Evolutionary conservation across 2,329 filamentous ascomycete genomes (phyloP), one percentile per base, ranked within the genome.

Genomic region (Atkinsonella hypoxylon): DNA sequence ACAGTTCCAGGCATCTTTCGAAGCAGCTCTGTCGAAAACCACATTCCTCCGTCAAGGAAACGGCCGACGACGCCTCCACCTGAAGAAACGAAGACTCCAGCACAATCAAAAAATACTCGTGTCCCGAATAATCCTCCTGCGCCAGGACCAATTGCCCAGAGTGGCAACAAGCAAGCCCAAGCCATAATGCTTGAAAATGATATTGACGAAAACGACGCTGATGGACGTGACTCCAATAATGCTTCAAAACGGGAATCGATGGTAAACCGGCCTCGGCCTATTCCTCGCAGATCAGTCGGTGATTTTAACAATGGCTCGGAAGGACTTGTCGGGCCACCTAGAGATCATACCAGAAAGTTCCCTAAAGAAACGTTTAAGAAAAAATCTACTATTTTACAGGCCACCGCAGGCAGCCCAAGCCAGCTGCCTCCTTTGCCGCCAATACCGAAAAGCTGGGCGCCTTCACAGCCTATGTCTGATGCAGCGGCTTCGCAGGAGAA

Each of bases 101-200:
- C 73, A 4, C 72, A 74, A 53, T 66, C 68, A 53, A 66, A 71
- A n/a, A 63, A 69, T 4, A 72, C 68, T 0, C 75, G 75, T 2
- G 64, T 78, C 13, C 76, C 75, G 1, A 65, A 65, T 2, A 75
- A 77, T 45, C 75, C 75, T 3, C 66, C 67, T 34, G 65, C 70
- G 5, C 63, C 64, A 49, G 63, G 64, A 11, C 56, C 45, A 48
- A 56, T 15, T 50, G 53, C 57, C 13, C 57, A 62, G 30, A n/a
- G 26, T 26, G 67, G 67, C 12, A 55, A 53, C 49, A 4, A 51
- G 9, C 47, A 43, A 51, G 51, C 47, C 22, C 70, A 74, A 52
- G 79, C 72, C 4, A 70, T 79, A 44, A 73, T 81, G 71, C 72
- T 78, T 49, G 62, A 81, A 47, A 80, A 78, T 52, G 69, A 74